A percentile compares a stretch with the other conserved stretches of the same genome.
phyloP scores from a whole-genome alignment of 305 asterid genomes.

The Salvia sclarea region DNA sequence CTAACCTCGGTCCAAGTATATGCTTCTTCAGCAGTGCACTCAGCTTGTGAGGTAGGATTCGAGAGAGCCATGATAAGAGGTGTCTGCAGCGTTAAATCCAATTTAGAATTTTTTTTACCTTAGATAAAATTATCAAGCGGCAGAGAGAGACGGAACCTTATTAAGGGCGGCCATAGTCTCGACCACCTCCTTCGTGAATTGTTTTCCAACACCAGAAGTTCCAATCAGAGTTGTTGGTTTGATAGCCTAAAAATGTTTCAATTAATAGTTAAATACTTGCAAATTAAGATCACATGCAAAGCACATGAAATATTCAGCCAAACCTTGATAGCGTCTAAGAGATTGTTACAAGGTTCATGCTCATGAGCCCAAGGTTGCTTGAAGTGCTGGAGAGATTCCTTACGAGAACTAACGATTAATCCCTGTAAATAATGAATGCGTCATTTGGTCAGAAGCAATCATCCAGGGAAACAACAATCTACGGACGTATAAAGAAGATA shows the following conservation, averaged over 20 bases:
- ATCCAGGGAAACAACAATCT: background rate
- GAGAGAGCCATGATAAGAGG: conserved; percentile 89
- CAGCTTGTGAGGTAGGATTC: conserved; percentile 83
- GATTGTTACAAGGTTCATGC: conserved; percentile 58
- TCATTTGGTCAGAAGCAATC: conserved; percentile 10
- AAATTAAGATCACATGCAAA: conserved; percentile 1
- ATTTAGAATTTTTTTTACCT: conserved; percentile 24
- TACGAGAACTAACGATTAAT: conserved; percentile 62
- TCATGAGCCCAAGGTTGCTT: conserved; percentile 92
- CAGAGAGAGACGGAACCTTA: conserved; percentile 38
- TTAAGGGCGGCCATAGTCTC: conserved; percentile 73
- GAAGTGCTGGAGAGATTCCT: conserved; percentile 77
- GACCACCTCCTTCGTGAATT: conserved; percentile 77
- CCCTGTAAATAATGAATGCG: conserved; percentile 49
- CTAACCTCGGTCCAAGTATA: conserved; percentile 78
- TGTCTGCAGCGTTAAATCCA: conserved; percentile 44
- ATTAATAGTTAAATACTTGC: background rate
- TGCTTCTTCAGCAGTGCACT: conserved; percentile 93
- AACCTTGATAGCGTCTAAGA: conserved; percentile 81
- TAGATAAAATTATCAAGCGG: background rate
- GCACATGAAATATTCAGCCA: conserved; percentile 16
- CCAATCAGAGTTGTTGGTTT: conserved; percentile 81
- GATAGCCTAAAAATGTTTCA: conserved; percentile 49
- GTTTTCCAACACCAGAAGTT: conserved; percentile 79
- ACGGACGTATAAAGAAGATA: background rate